Evolutionary conservation across 2,329 filamentous ascomycete species (phyloP), one percentile per base, ranked within the genome.

Genomic region (Botryotinia convoluta): DNA sequence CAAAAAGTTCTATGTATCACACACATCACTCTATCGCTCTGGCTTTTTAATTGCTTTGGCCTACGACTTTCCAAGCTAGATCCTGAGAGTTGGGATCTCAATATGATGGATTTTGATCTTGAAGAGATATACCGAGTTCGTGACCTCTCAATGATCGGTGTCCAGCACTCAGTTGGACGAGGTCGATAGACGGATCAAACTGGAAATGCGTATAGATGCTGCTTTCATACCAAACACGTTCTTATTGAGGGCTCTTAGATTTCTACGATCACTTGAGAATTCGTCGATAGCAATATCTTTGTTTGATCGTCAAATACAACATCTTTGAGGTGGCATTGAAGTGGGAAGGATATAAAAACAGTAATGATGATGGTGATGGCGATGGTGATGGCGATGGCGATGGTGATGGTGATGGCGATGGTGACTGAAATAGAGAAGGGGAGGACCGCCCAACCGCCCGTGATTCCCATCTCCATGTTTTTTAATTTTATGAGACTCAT

Each of bases 1-100:
- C 37, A 62, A 37, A 62, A 37, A 39, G 60, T 62, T 62, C 60
- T 42, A n/a, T n/a, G 60, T n/a, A 62, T 62, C 60, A 62, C 60
- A n/a, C 37, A 62, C 37, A 62, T 62, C 22, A 35, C 60, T 62
- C 12, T 61, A 26, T 26, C 35, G 20, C 3, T 61, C 20, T 61
- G 20, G 20, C 5, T 37, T 37, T 26, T 26, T 26, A 4, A 37
- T 37, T 20, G 2, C 22, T 37, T 61, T 26, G 22, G 9, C 54
- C 20, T 26, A 61, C 35, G 32, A 16, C 20, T 37, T 12, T 7
- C 14, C 32, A 61, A 61, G 32, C 59, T 61, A n/a, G 59, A 12
- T 61, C 22, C 2, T 26, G 35, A 61, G 32, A 61, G 12, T 61
- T 6, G 22, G 22, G 12, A 9, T 14, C 22, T 61, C 22, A 14